Conservation (phyloP, 2,329 filamentous ascomycete genomes). For the Lasiodiplodia sp. region DNA sequence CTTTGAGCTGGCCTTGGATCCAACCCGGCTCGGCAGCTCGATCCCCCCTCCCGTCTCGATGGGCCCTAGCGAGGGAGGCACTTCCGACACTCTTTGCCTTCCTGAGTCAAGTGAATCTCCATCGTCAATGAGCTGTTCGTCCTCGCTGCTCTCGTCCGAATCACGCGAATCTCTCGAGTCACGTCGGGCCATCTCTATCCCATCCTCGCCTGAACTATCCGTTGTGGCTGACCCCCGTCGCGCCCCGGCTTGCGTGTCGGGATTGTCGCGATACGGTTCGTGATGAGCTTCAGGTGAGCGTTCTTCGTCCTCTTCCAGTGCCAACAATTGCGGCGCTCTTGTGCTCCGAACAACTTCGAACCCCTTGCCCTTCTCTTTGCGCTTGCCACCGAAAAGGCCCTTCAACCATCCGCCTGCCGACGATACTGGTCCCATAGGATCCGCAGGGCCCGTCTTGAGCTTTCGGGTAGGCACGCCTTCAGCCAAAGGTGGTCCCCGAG, state of each 20-base stretch:
- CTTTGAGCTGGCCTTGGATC: conserved; percentile 64
- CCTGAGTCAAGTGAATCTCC: conserved; percentile 54
- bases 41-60: conserved; percentile 67
- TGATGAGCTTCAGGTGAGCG: conserved; percentile 39
- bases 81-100: conserved; percentile 54
- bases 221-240: conserved; percentile 5
- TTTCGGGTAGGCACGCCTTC: conserved; percentile 77
- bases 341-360: conserved; percentile 96
- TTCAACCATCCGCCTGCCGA: conserved; percentile 92
- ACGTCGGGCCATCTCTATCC: neutral
- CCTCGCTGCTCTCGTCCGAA: conserved; percentile 2
- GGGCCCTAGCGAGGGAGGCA: conserved; percentile 65
- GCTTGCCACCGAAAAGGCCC: conserved; percentile 79
- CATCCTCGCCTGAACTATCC: conserved; percentile 3
- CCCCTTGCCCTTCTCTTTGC: conserved; percentile 92
- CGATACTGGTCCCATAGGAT: conserved; percentile 89
- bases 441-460: conserved; percentile 90
- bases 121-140: conserved; percentile 42
- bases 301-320: conserved; percentile 67
- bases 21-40: conserved; percentile 68
- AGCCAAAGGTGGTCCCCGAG: conserved; percentile 81
- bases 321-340: conserved; percentile 76
- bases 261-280: conserved; percentile 63
- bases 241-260: conserved; percentile 40
- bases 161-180: neutral